phyloP scores from a whole-genome alignment of 257 asterid species.

The Capsicum pubescens region DNA sequence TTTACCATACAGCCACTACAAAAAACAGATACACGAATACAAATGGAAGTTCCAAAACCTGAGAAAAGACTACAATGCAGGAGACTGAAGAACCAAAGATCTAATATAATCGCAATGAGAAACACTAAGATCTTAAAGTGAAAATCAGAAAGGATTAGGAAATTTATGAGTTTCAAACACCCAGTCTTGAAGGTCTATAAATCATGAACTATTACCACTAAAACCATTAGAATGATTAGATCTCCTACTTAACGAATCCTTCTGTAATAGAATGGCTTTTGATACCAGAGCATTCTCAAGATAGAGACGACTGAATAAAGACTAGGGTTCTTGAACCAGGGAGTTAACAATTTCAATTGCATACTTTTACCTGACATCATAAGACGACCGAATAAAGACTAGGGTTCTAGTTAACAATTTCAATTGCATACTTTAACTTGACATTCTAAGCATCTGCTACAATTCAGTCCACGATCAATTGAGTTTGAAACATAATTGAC shows the following conservation, averaged over 20 bases:
- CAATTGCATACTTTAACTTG: slow-evolving; percentile 18
- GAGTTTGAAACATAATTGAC: not conserved
- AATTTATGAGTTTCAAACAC: not conserved
- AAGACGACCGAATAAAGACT: not conserved
- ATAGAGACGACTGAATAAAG: not conserved
- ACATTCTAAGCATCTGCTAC: slow-evolving; percentile 1
- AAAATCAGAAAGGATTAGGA: not conserved
- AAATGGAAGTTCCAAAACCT: not conserved
- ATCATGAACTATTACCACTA: not conserved
- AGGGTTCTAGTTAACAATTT: slow-evolving; percentile 15
- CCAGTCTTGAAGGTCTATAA: not conserved
- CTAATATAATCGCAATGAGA: not conserved
- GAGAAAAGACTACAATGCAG: slow-evolving; percentile 12
- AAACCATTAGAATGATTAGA: slow-evolving; percentile 24
- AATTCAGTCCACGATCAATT: slow-evolving; percentile 9
- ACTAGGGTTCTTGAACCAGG: slow-evolving; percentile 20
- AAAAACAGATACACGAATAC: not conserved
- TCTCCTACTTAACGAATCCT: not conserved
- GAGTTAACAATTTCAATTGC: slow-evolving; percentile 19
- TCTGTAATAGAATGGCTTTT: not conserved
- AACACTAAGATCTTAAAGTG: not conserved
- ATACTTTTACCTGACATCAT: slow-evolving; percentile 12
- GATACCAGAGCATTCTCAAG: slow-evolving; percentile 6
- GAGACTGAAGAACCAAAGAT: slow-evolving; percentile 17
- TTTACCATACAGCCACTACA: not conserved